Evolutionary conservation across 257 asterid genomes (phyloP).

Genomic region (Phtheirospermum japonicum): DNA sequence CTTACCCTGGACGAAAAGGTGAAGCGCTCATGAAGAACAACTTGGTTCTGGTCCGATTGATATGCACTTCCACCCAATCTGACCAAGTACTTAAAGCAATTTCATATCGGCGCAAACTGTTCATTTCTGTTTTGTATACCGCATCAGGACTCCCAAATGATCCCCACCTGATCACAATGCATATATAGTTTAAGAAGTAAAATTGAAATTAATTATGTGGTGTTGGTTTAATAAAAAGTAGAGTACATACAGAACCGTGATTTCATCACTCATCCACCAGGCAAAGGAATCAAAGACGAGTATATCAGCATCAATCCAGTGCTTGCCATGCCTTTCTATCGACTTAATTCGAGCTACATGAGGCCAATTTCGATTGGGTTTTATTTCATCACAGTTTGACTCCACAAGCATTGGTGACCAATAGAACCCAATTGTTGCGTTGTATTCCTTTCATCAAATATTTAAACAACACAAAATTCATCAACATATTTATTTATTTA

Average conservation of each 20-base stretch:
- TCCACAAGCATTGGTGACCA: constrained; percentile 91
- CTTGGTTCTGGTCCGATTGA: constrained; percentile 47
- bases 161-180: constrained; percentile 44
- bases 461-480: not conserved
- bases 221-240: too few relatives aligned
- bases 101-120: constrained; percentile 35
- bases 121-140: constrained; percentile 37
- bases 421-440: constrained; percentile 70
- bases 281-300: constrained; percentile 65
- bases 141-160: constrained; percentile 47
- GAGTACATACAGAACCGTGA: constrained; percentile 48
- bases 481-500: not conserved
- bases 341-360: constrained; percentile 45
- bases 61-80: constrained; percentile 57
- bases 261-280: constrained; percentile 67
- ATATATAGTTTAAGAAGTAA: not conserved
- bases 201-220: too few relatives aligned
- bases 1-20: constrained; percentile 37
- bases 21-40: constrained; percentile 54
- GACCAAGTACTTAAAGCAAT: constrained; percentile 59
- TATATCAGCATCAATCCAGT: constrained; percentile 79
- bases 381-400: constrained; percentile 70
- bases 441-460: constrained; percentile 51
- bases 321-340: constrained; percentile 69
- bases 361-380: constrained; percentile 38